Evolutionary conservation across 495 filamentous ascomycete species (phyloP), one percentile per base, ranked within the genome.

Genomic region (Podospora comata): DNA sequence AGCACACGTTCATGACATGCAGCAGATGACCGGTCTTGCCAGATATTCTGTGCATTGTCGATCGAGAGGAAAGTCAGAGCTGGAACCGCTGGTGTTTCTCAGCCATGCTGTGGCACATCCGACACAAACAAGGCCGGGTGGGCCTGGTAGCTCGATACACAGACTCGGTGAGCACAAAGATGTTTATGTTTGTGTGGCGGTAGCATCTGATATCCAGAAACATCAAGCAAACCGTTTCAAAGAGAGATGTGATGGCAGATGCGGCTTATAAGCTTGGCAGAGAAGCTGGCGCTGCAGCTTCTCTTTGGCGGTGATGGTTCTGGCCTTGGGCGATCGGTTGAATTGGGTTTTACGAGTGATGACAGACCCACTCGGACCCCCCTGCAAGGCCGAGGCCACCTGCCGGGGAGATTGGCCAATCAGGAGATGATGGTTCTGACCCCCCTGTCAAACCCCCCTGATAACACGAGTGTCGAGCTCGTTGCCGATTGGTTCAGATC

Each of bases 251-350:
- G 39, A 48, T 48, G 39, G 15, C 39, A 48, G 39, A 48, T 48
- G 39, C 39, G 39, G 39, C 39, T 48, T 48, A 48, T 48, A 32
- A 28, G 59, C 59, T 60, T 60, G 59, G 59, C 59, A 60, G 59
- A 60, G 59, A 60, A 60, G 59, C 59, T 60, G 28, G 59, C 5
- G 59, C 59, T 60, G 58, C 59, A 27, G 26, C 6, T 16, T 9
- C 39, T 13, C 7, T 48, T 16, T 48, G 39, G 39, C 13, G 39
- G 39, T 48, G 39, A 13, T 48, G 7, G 1, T 48, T 48, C 39
- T 48, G 13, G 39, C 15, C 39, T 48, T 48, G 30, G 30, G 30
- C 1, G 30, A 32, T 4, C 13, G 9, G 39, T 11, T 48, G 15
- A 11, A 48, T 18, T 48, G 39, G 39, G 9, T 48, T 48, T 48